Evolutionary conservation across 2,329 filamentous ascomycete genomes (phyloP), one percentile per base, ranked within the genome.

Genomic region (Penicillium sp.): DNA sequence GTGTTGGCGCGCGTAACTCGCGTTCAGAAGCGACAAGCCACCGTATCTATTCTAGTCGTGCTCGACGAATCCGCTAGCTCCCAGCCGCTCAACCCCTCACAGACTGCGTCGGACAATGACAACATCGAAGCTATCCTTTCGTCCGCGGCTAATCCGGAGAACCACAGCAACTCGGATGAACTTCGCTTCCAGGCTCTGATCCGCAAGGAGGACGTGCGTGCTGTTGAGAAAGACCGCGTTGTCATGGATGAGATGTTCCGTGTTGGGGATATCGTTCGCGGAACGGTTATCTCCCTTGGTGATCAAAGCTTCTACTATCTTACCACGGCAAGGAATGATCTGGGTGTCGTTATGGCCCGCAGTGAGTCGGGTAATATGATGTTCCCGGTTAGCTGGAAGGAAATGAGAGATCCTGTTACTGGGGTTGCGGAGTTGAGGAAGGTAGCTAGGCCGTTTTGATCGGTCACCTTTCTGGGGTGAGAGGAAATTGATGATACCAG

Each of bases 251-350:
- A 95, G 67, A 87, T 85, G 62, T 97, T 97, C 66, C 79, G 89
- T 57, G 90, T 94, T 0, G 93, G 93, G 0, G 93, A 98, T 73
- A 82, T 97, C 57, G 87, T 98, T 45, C 75, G 88, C 44, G 93
- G 88, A 4, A 80, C 84, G 49, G 89, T 98, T 63, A 93, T 95
- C 51, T 93, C 87, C 7, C 72, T 97, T 12, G 93, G 93, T 32
- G 93, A 98, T 66, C 90, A 97, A 72, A 83, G 86, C 44, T 95
- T 88, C 62, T 98, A 97, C 68, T 98, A 96, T 68, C 78, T 95
- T n/a, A 87, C 84, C 24, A 98, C 93, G 1, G 88, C 89, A 26
- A 82, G 82, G 58, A 97, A 98, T 69, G 87, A 95, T 66, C 76
- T 95, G 34, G 93, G 93, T 2, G 91, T 97, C 51, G 87, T 98